These are phyloP conservation scores for Solidago caesia DNA, from an alignment of 129 eudicot genomes.

Conservation along the genomic window DNA sequence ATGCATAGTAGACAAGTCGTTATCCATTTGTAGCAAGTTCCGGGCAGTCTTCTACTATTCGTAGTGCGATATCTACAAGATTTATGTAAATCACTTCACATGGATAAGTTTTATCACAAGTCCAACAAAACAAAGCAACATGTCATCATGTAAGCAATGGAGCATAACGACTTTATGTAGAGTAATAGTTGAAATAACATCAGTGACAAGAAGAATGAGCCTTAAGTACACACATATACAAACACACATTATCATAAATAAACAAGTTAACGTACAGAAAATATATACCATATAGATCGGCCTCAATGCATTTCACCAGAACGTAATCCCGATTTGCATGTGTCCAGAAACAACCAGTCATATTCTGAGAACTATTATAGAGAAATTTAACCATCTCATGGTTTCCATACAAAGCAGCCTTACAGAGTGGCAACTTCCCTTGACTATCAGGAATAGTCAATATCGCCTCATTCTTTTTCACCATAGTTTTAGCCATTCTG, in stretches of 20 bases:
- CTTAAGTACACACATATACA: background rate
- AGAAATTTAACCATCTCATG: slow-evolving; percentile 32
- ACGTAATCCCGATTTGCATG: slow-evolving; percentile 14
- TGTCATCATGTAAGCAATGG: background rate
- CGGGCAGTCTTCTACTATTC: slow-evolving; percentile 4
- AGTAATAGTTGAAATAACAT: no score
- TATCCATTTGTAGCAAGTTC: slow-evolving; percentile 5
- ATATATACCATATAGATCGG: slow-evolving; percentile 1
- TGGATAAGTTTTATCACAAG: background rate
- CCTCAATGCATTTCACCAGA: slow-evolving; percentile 24
- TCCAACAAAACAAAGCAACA: slow-evolving; percentile 10
- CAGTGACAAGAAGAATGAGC: no score
- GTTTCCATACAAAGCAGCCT: slow-evolving; percentile 32
- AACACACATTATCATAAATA: no score
- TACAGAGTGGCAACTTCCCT: slow-evolving; percentile 31
- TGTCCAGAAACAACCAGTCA: slow-evolving; percentile 11
- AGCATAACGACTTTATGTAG: no score
- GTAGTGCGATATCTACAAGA: slow-evolving; percentile 27
- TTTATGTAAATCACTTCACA: background rate
- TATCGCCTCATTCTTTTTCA: no score
- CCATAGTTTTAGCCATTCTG: no score
- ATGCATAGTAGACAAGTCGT: background rate
- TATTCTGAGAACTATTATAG: background rate
- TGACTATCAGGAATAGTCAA: slow-evolving; percentile 1
- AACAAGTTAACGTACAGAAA: no score